Percentiles rank a stretch among this genome's conserved stretches.
Conservation (phyloP, 2,329 filamentous ascomycete species). For the Dactylellina leptospora region DNA sequence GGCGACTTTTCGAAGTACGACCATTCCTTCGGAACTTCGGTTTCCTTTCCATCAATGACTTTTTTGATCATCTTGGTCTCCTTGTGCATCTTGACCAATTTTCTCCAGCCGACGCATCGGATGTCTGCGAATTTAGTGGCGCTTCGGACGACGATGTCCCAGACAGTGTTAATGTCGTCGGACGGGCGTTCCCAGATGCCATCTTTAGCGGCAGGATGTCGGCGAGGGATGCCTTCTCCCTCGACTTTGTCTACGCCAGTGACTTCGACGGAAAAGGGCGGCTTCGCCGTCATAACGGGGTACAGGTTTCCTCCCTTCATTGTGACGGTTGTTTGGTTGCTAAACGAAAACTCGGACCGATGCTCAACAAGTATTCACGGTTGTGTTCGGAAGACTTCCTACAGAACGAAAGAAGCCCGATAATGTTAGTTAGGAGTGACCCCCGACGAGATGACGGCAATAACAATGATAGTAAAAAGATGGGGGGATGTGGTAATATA, state of each 20-base stretch:
- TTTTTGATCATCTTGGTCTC: constrained; percentile 92
- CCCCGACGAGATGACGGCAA: no score
- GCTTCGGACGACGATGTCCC: constrained; percentile 77
- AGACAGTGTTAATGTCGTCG: constrained; percentile 77
- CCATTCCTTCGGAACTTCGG: constrained; percentile 89
- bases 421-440: constrained; percentile 9
- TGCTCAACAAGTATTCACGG: neutral
- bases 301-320: constrained; percentile 34
- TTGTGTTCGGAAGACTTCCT: neutral
- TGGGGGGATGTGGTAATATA: no score
- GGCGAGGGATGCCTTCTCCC: constrained; percentile 84
- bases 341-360: neutral
- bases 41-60: constrained; percentile 79
- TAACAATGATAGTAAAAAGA: no score
- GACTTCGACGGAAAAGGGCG: constrained; percentile 78
- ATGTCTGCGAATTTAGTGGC: constrained; percentile 71
- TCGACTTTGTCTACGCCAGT: constrained; percentile 73
- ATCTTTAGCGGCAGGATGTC: constrained; percentile 76
- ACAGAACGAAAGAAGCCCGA: constrained; percentile 7
- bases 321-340: constrained; percentile 9
- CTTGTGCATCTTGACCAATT: constrained; percentile 77
- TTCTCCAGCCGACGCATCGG: constrained; percentile 74
- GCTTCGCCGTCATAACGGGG: constrained; percentile 69
- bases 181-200: constrained; percentile 72
- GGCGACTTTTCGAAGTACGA: constrained; percentile 83